Percentiles rank a stretch among this genome's conserved stretches.
phyloP scores from a whole-genome alignment of 2,329 filamentous ascomycete genomes.

The Penicillium sp. region DNA sequence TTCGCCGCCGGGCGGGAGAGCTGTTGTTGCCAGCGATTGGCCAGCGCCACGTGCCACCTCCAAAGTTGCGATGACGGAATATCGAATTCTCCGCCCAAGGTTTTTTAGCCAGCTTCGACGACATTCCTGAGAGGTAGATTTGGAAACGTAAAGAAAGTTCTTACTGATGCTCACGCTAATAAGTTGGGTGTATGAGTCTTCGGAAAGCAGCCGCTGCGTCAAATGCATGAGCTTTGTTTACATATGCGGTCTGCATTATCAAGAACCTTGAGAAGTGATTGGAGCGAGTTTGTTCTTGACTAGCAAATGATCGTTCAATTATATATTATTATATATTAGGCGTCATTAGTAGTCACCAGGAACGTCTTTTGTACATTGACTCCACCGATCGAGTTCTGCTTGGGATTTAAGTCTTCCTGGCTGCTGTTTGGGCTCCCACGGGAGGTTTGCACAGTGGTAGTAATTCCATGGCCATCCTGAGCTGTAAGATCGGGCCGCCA shows the following conservation, averaged over 20 bases:
- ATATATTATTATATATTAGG: conserved; percentile 17
- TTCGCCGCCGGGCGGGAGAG: conserved; percentile 28
- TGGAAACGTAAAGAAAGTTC: neutral
- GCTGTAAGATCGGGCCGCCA: conserved; percentile 39
- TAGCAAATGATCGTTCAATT: neutral
- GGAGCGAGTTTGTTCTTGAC: neutral
- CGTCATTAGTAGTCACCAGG: conserved; percentile 34
- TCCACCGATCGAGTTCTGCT: conserved; percentile 28
- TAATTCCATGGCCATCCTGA: conserved; percentile 31
- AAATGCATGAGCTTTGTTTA: neutral
- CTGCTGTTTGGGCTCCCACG: conserved; percentile 36
- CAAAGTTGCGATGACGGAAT: conserved; percentile 21
- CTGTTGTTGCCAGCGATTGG: conserved; percentile 25
- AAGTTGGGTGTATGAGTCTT: neutral
- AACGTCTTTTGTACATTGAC: conserved; percentile 44
- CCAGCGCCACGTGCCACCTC: conserved; percentile 23
- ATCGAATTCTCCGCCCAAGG: conserved; percentile 22
- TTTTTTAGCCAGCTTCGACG: neutral
- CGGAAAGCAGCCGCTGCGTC: neutral
- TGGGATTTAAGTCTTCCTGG: conserved; percentile 40
- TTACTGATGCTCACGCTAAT: neutral
- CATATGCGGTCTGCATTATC: too few relatives aligned
- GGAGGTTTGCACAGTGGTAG: conserved; percentile 37
- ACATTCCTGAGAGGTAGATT: neutral
- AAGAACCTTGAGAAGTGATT: neutral